A percentile compares a stretch with the other conserved stretches of the same genome.
phyloP scores from a whole-genome alignment of 352 stramenopile species.

The Phytophthora syringae region DNA sequence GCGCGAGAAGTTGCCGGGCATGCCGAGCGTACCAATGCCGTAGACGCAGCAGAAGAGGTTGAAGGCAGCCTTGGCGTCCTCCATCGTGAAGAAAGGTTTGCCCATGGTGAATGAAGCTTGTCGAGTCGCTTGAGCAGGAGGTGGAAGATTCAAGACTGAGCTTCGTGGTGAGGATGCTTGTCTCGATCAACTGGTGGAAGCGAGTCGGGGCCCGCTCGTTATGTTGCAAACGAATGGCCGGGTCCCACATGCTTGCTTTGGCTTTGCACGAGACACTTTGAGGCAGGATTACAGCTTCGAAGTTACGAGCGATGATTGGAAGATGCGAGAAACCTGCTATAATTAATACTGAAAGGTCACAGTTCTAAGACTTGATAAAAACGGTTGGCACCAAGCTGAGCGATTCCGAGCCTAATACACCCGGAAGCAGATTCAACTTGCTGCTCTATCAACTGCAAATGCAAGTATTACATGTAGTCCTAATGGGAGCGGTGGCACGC shows the following conservation, averaged over 20 bases:
- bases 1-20: no score
- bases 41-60: no score
- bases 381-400: not conserved
- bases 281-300: conserved; percentile 14
- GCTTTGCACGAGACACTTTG: not conserved
- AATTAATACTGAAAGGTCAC: conserved; percentile 16
- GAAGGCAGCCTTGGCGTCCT: no score
- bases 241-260: conserved; percentile 4
- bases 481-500: not conserved
- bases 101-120: conserved; percentile 9
- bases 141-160: conserved; percentile 25
- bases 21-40: no score
- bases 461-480: not conserved
- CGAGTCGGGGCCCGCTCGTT: not conserved
- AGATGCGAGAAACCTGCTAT: not conserved
- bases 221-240: conserved; percentile 1
- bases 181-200: conserved; percentile 18
- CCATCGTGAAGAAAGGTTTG: conserved; percentile 29
- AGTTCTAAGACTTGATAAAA: not conserved
- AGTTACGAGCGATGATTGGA: conserved; percentile 18
- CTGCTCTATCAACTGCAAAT: not conserved
- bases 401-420: not conserved
- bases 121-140: conserved; percentile 7
- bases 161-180: not conserved
- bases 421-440: not conserved